Evolutionary conservation across 1,139 yeast species (phyloP).

Genomic region (Scheffersomyces insectosa): DNA sequence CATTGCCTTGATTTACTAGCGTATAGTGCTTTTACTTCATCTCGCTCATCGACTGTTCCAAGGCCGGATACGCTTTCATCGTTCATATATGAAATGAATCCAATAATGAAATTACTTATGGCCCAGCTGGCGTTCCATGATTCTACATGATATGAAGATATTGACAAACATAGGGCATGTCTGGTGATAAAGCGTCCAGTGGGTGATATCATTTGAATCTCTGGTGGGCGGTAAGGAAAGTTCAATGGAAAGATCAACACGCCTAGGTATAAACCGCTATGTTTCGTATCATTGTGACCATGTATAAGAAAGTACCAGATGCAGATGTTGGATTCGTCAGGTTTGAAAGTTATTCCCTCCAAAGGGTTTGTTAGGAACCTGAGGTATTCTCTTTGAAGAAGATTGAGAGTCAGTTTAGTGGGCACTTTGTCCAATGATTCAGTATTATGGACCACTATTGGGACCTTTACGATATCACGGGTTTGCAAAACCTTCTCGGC

Average conservation of each 20-base stretch:
- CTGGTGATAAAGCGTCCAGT: slow-evolving; percentile 13
- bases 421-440: too few relatives aligned
- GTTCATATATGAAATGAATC: slow-evolving; percentile 17
- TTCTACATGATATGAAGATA: slow-evolving; percentile 15
- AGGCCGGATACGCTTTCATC: too few relatives aligned
- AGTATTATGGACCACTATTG: too few relatives aligned
- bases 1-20: slow-evolving; percentile 13
- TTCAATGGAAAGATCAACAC: slow-evolving; percentile 15
- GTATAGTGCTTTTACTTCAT: slow-evolving; percentile 1
- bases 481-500: too few relatives aligned
- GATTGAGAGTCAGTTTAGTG: slow-evolving; percentile 7
- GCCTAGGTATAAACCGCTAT: slow-evolving; percentile 17
- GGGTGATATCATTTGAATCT: slow-evolving; percentile 19
- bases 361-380: slow-evolving; percentile 8
- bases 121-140: slow-evolving; percentile 18
- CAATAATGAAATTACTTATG: slow-evolving; percentile 15
- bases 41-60: too few relatives aligned
- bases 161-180: slow-evolving; percentile 12
- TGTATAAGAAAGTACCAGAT: slow-evolving; percentile 17
- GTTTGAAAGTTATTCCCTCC: slow-evolving; percentile 11
- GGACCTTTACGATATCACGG: too few relatives aligned
- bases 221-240: slow-evolving; percentile 17
- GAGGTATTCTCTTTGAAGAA: slow-evolving; percentile 12
- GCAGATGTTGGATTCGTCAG: slow-evolving; percentile 13
- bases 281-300: slow-evolving; percentile 15